These are phyloP conservation scores for Sclerospora graminicola DNA, from an alignment of 352 stramenopile species.

Conservation along the genomic window DNA sequence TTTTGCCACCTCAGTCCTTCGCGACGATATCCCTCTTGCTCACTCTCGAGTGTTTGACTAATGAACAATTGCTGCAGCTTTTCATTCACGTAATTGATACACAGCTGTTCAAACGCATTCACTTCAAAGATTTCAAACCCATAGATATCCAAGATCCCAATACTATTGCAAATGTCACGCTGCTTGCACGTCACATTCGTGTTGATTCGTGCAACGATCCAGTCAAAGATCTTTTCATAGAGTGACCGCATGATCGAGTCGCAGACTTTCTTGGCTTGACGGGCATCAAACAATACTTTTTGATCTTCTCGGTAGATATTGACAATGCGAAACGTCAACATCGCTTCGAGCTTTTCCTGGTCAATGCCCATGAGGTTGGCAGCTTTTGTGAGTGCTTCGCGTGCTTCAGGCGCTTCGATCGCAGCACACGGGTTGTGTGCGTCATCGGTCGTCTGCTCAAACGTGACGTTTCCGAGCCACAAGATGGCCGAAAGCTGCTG, in stretches of 20 bases:
- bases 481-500: constrained; percentile 72
- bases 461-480: constrained; percentile 79
- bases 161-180: constrained; percentile 58
- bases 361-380: constrained; percentile 60
- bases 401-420: constrained; percentile 46
- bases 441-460: constrained; percentile 62
- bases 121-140: constrained; percentile 87
- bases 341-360: constrained; percentile 44
- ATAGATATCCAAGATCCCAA: constrained; percentile 87
- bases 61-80: constrained; percentile 86
- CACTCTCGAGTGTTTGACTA: constrained; percentile 64
- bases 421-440: constrained; percentile 58
- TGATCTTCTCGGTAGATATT: constrained; percentile 76
- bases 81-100: constrained; percentile 88
- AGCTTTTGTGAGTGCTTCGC: constrained; percentile 47
- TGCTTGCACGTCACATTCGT: constrained; percentile 60
- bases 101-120: constrained; percentile 87
- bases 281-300: constrained; percentile 62
- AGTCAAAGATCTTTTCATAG: constrained; percentile 88
- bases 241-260: constrained; percentile 80
- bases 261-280: constrained; percentile 71
- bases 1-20: constrained; percentile 70
- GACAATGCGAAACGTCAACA: constrained; percentile 68
- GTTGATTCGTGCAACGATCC: constrained; percentile 82
- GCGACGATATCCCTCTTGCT: constrained; percentile 73